Base-by-base conservation (phyloP, 768 basidiomycete genomes). In the Imleria badia region DNA sequence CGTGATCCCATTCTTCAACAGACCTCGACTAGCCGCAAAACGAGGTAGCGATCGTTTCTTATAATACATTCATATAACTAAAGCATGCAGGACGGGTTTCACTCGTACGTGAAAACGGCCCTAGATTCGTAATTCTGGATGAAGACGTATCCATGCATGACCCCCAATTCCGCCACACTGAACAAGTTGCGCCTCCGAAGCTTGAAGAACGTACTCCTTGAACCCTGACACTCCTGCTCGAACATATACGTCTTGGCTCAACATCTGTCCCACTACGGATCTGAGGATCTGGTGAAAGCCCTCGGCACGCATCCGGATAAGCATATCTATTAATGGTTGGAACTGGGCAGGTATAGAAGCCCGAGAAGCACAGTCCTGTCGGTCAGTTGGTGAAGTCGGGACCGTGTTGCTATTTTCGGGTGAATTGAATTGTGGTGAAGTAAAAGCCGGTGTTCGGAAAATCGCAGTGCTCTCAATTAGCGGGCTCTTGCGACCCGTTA, bases 211-310 rank as follows among this genome's bases (percentile, higher is more conserved):
- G 56, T 81, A 83, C 39, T 76, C 72, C 17, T 66, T 66, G 56
- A 81, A 79, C 23, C 63, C 73, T 7, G 70, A 29, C 6, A 74
- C 76, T 2, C 77, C 76, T 11, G 76, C 78, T 33, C 63, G 62
- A 60, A 64, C 60, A 48, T 80, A 81, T 3, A 74, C 63, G 2
- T 39, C 30, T 56, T 60, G 47, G 63, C 67, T 33, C 12, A 83
- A 56, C 30, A 65, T 60, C 26, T 63, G 35, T 11, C 72, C 76
- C 11, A 83, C 52, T 1, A 43, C n/a, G 23, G 76, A 76, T 52
- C 79, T 75, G 10, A 73, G 65, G 19, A 72, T 66, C n/a, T 60
- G 60, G 15, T 45, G n/a, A 33, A 58, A 46, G 1, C 78, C 79
- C 20, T 71, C 69, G 10, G 55, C 53, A 40, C 66, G 70, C 48